These are phyloP conservation scores for Heliamphora exappendiculata DNA, from an alignment of 148 eudicot genomes.

Conservation along the genomic window DNA sequence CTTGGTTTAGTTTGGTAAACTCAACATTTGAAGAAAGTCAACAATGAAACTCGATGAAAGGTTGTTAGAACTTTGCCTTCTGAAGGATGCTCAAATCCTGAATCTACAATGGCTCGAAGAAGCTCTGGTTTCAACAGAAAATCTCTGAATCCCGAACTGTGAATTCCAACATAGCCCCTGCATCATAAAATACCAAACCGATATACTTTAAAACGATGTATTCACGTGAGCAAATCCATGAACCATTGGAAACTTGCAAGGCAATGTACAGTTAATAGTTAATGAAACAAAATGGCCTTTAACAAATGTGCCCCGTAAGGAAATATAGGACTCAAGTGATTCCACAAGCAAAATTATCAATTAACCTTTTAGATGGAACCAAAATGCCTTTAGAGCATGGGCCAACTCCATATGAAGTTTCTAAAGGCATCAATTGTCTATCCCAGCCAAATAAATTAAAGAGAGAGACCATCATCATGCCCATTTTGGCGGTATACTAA, in stretches of 20 bases:
- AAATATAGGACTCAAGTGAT: not conserved
- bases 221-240: not conserved
- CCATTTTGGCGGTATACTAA: not conserved
- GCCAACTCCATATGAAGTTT: not conserved
- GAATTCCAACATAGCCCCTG: constrained; percentile 63
- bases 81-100: constrained; percentile 62
- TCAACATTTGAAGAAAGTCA: not conserved
- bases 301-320: not conserved
- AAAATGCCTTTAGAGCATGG: not conserved
- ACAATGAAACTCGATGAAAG: not conserved
- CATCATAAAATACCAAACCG: not conserved
- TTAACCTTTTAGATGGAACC: not conserved
- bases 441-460: not conserved
- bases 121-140: constrained; percentile 60
- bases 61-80: constrained; percentile 36
- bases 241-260: not conserved
- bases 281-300: not conserved
- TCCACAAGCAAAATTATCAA: not conserved
- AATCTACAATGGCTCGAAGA: constrained; percentile 55
- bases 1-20: not conserved
- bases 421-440: not conserved
- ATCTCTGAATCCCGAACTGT: constrained; percentile 66
- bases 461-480: not conserved
- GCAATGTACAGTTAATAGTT: not conserved
- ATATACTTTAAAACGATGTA: not conserved